Percentiles rank a stretch among this genome's conserved stretches.
Conservation (phyloP, 208 protist species). For the Leishmania tarentolae region DNA sequence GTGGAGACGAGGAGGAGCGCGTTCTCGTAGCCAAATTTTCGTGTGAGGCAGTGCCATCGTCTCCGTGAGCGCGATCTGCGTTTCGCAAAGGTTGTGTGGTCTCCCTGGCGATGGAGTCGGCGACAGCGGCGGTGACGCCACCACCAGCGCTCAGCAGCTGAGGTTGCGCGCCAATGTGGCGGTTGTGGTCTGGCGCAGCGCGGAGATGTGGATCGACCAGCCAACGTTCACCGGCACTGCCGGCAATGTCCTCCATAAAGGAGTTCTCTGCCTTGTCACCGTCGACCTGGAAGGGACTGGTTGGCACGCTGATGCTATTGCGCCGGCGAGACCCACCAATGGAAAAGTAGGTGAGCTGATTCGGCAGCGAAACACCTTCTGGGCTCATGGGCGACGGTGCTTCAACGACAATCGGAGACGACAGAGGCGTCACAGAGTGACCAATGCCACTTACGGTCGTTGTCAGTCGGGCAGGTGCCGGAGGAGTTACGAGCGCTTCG, state of each 20-base stretch:
- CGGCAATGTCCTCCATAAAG: slow-evolving; percentile 1
- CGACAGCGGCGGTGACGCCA: background rate
- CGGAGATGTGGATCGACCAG: background rate
- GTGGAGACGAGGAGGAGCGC: background rate
- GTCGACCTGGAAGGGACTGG: background rate
- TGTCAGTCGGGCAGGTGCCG: background rate
- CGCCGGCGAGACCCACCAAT: slow-evolving; percentile 27
- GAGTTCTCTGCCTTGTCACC: slow-evolving; percentile 17
- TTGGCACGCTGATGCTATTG: slow-evolving; percentile 30
- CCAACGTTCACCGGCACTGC: slow-evolving; percentile 16
- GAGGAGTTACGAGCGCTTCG: background rate
- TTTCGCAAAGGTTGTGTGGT: background rate
- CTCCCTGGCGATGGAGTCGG: background rate
- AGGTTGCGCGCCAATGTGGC: background rate
- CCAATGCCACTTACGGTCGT: background rate
- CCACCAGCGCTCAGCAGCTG: background rate
- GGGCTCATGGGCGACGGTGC: background rate
- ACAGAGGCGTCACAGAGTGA: background rate
- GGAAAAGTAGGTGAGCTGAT: slow-evolving; percentile 1
- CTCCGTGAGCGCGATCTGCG: background rate
- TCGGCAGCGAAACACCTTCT: background rate
- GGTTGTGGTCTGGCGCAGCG: background rate
- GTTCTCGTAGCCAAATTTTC: background rate
- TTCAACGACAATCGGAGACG: background rate
- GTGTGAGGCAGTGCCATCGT: background rate